Evolutionary conservation across 164 flowering plant species (phyloP).

Genomic region (Chloranthus sessilifolius): DNA sequence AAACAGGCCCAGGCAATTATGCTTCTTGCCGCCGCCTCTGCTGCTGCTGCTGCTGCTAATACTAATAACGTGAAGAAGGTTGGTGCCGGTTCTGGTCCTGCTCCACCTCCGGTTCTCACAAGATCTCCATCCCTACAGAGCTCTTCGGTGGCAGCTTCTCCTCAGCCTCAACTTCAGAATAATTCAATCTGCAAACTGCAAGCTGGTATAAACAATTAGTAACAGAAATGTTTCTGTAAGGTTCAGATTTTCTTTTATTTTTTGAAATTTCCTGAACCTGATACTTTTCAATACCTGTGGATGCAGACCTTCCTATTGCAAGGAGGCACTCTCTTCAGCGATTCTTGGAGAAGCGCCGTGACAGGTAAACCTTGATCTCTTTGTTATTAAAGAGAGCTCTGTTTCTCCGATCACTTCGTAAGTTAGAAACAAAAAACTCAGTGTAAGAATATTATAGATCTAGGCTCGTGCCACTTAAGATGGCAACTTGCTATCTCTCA

Average conservation of each 20-base stretch:
- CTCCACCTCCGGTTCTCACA: constrained; percentile 28
- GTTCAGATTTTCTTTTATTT: background rate
- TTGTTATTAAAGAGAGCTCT: too few relatives aligned
- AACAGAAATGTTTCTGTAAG: too few relatives aligned
- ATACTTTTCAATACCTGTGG: background rate
- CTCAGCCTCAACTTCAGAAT: constrained; percentile 16
- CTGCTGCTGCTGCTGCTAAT: constrained; percentile 16
- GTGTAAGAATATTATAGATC: too few relatives aligned
- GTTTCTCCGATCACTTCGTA: too few relatives aligned
- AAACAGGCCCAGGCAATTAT: constrained; percentile 37
- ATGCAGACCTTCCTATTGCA: constrained; percentile 42
- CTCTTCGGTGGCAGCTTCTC: constrained; percentile 31
- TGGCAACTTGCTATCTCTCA: too few relatives aligned
- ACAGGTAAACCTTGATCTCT: constrained; percentile 38
- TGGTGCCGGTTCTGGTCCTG: constrained; percentile 6
- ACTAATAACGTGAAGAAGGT: constrained; percentile 8
- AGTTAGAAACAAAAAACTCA: too few relatives aligned
- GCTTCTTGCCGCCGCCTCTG: constrained; percentile 42
- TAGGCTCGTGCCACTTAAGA: too few relatives aligned
- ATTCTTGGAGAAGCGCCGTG: constrained; percentile 50
- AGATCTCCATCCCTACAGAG: constrained; percentile 43
- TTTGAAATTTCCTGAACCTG: too few relatives aligned
- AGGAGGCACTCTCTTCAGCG: constrained; percentile 57
- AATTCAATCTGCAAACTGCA: constrained; percentile 29
- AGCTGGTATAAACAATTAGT: constrained; percentile 38